phyloP scores from a whole-genome alignment of 1,284 basidiomycete genomes.

The Neonothopanus nambi region DNA sequence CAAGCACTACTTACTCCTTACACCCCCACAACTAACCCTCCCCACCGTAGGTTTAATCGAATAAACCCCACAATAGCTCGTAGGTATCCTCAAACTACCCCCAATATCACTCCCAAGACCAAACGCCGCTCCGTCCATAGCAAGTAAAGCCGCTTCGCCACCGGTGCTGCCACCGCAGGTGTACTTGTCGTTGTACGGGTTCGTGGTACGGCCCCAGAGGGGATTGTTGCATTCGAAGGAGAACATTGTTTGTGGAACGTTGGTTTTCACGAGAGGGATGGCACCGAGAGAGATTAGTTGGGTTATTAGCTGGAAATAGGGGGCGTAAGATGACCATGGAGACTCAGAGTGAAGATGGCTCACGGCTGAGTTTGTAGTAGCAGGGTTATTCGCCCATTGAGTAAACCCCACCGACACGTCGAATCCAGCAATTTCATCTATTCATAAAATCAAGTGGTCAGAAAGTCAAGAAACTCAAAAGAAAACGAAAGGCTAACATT shows the following conservation, averaged over 20 bases:
- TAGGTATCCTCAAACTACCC: slow-evolving; percentile 79
- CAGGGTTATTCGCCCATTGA: slow-evolving; percentile 62
- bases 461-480: slow-evolving; percentile 12
- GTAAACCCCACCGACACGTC: slow-evolving; percentile 79
- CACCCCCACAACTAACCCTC: slow-evolving; percentile 52
- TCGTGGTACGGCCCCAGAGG: slow-evolving; percentile 73
- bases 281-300: slow-evolving; percentile 51
- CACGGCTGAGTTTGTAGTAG: slow-evolving; percentile 57
- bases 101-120: slow-evolving; percentile 82
- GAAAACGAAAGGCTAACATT: slow-evolving; percentile 38
- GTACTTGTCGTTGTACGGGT: slow-evolving; percentile 67
- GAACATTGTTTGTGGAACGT: slow-evolving; percentile 82
- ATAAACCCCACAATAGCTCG: slow-evolving; percentile 80
- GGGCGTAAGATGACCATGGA: background rate
- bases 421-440: slow-evolving; percentile 61
- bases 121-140: slow-evolving; percentile 72
- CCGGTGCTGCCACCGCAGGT: slow-evolving; percentile 80
- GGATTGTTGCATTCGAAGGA: slow-evolving; percentile 88
- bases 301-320: slow-evolving; percentile 36
- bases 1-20: slow-evolving; percentile 38
- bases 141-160: slow-evolving; percentile 77
- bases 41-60: slow-evolving; percentile 71
- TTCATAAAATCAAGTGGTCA: slow-evolving; percentile 1
- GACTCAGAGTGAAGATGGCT: slow-evolving; percentile 23
- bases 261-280: slow-evolving; percentile 53